A percentile compares a stretch with the other conserved stretches of the same genome.
These are phyloP conservation scores for Coemansia reversa DNA, from an alignment of 192 early-diverging fungal species.

Conservation along the genomic window DNA sequence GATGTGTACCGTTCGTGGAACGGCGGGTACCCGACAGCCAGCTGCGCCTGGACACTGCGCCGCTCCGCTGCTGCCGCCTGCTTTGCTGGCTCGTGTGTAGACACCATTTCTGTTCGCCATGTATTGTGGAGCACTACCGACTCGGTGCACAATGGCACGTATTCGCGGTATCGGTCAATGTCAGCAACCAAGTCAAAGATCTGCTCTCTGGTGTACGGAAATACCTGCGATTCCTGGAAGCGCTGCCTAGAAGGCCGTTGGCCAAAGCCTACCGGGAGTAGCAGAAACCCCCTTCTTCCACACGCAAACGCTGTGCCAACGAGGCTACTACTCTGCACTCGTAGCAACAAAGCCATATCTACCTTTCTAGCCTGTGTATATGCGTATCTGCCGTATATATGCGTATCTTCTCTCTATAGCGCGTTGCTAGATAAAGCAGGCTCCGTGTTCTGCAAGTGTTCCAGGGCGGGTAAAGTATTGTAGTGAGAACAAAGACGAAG, in stretches of 20 bases:
- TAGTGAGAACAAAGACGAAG: no score
- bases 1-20: constrained; percentile 80
- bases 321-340: no score
- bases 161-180: constrained; percentile 74
- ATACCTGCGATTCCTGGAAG: constrained; percentile 59
- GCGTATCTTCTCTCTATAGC: no score
- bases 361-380: no score
- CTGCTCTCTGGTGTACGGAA: constrained; percentile 61
- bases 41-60: constrained; percentile 62
- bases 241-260: constrained; percentile 3
- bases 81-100: constrained; percentile 7
- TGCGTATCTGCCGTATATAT: no score
- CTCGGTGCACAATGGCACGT: constrained; percentile 79
- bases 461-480: no score
- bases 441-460: no score
- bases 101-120: constrained; percentile 5
- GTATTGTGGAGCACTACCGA: constrained; percentile 56
- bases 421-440: no score
- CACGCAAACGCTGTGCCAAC: no score
- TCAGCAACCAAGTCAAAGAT: constrained; percentile 81
- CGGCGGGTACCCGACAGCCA: constrained; percentile 76
- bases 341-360: no score
- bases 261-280: constrained; percentile 11
- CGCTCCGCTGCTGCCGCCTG: constrained; percentile 10
- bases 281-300: constrained; percentile 18